Conservation (phyloP, 1,284 basidiomycete species). For the Porodaedalea pini region DNA sequence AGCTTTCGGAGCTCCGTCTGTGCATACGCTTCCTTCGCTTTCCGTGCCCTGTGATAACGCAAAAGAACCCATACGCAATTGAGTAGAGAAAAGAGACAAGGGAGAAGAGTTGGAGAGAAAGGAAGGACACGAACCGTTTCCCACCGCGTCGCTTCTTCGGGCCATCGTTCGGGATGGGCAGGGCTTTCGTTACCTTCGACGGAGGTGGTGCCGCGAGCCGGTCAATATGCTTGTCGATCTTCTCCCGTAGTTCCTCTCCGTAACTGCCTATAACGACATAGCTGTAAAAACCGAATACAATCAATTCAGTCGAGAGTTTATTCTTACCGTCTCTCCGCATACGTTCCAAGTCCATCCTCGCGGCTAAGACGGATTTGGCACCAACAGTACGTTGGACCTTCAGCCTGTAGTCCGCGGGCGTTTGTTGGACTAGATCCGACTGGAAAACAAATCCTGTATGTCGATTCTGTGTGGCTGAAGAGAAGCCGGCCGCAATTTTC, state of each 20-base stretch:
- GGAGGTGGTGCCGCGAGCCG: constrained; percentile 93
- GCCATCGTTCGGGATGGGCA: constrained; percentile 96
- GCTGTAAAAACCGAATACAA: constrained; percentile 16
- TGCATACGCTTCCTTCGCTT: constrained; percentile 95
- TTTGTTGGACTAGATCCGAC: constrained; percentile 80
- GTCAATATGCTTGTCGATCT: constrained; percentile 90
- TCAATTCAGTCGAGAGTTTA: neutral
- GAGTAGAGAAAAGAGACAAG: neutral
- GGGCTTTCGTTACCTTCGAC: constrained; percentile 88
- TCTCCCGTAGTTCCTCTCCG: constrained; percentile 76
- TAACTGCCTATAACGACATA: constrained; percentile 60
- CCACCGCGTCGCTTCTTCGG: constrained; percentile 95
- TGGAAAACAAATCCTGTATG: constrained; percentile 98
- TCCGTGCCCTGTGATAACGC: constrained; percentile 67
- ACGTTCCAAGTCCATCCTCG: constrained; percentile 88
- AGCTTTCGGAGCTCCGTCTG: constrained; percentile 96
- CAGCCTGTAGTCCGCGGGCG: constrained; percentile 88
- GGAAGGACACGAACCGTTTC: constrained; percentile 58
- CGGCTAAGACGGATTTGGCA: constrained; percentile 88
- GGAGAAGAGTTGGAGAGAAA: neutral
- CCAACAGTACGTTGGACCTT: constrained; percentile 92
- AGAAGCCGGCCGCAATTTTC: constrained; percentile 86
- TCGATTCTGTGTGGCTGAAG: constrained; percentile 76
- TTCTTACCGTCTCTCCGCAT: constrained; percentile 65
- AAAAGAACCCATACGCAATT: neutral